Evolutionary conservation across 768 basidiomycete genomes (phyloP).

Genomic region (Trametes coccinea): DNA sequence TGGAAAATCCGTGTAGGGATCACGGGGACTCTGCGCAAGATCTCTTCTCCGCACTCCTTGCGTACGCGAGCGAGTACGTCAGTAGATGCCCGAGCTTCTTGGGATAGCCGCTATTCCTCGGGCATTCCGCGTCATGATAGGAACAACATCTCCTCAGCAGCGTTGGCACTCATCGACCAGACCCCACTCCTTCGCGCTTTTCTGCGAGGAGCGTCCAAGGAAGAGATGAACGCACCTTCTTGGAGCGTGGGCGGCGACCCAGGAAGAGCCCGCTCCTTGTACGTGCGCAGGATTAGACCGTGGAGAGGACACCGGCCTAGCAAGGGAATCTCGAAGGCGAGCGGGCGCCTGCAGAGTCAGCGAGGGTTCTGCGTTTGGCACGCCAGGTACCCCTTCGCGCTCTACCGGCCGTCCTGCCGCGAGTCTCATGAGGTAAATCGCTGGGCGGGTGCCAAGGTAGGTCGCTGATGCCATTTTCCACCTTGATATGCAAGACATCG

Average conservation of each 20-base stretch:
- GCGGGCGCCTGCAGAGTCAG: constrained; percentile 12
- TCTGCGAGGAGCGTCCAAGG: not conserved
- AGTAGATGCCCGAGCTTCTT: not conserved
- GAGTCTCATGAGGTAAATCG: constrained; percentile 14
- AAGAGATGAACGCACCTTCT: not conserved
- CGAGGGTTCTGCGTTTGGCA: constrained; percentile 12
- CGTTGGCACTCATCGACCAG: not conserved
- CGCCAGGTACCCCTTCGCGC: not conserved
- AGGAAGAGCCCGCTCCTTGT: not conserved
- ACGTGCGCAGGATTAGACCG: not conserved
- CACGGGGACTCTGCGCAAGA: constrained; percentile 13
- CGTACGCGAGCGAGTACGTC: not conserved
- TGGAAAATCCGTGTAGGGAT: constrained; percentile 9
- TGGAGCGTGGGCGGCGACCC: not conserved
- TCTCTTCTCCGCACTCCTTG: not conserved
- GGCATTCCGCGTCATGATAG: constrained; percentile 12
- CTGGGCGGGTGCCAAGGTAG: not conserved
- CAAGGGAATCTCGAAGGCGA: constrained; percentile 13
- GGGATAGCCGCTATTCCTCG: constrained; percentile 14
- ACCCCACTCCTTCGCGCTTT: not conserved
- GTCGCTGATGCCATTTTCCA: not conserved
- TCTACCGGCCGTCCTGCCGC: constrained; percentile 1
- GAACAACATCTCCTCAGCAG: constrained; percentile 1
- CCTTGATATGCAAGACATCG: not conserved
- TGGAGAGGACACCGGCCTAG: constrained; percentile 1